A percentile compares a stretch with the other conserved stretches of the same genome.
Conservation (phyloP, 2,329 filamentous ascomycete genomes). For the Didymella sp. region DNA sequence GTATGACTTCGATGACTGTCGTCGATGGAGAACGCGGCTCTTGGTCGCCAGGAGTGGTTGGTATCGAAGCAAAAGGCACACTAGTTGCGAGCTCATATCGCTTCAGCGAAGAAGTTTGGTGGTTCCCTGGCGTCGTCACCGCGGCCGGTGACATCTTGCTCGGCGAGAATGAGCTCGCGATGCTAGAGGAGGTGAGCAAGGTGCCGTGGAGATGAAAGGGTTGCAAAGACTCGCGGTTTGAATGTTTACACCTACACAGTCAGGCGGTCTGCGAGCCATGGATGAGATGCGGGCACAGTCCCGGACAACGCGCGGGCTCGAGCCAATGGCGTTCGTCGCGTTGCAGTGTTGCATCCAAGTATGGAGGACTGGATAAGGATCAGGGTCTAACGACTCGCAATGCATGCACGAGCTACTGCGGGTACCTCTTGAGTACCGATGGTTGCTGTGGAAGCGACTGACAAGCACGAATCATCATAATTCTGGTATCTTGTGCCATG, state of each 20-base stretch:
- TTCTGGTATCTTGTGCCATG: too few species aligned
- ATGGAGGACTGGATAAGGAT: background rate
- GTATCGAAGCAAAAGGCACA: background rate
- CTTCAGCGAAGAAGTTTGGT: too few species aligned
- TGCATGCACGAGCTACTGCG: background rate
- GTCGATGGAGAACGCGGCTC: background rate
- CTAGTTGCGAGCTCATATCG: background rate
- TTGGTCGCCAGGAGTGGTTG: background rate
- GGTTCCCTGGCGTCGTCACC: too few species aligned
- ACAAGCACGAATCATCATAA: too few species aligned
- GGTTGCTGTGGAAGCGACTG: too few species aligned
- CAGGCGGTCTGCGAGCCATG: background rate
- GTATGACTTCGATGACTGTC: background rate
- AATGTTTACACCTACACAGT: background rate
- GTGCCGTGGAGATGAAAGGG: background rate
- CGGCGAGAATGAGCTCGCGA: background rate
- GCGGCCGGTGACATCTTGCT: background rate
- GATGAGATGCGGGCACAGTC: background rate
- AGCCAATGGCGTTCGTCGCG: background rate
- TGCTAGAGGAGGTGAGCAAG: background rate
- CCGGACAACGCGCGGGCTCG: background rate
- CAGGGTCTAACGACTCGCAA: background rate
- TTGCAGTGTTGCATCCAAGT: background rate
- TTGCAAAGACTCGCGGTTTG: background rate
- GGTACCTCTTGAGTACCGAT: background rate